A percentile compares a stretch with the other conserved stretches of the same genome.
These are phyloP conservation scores for Nothopassalora personata DNA, from an alignment of 2,329 filamentous ascomycete genomes.

Conservation along the genomic window DNA sequence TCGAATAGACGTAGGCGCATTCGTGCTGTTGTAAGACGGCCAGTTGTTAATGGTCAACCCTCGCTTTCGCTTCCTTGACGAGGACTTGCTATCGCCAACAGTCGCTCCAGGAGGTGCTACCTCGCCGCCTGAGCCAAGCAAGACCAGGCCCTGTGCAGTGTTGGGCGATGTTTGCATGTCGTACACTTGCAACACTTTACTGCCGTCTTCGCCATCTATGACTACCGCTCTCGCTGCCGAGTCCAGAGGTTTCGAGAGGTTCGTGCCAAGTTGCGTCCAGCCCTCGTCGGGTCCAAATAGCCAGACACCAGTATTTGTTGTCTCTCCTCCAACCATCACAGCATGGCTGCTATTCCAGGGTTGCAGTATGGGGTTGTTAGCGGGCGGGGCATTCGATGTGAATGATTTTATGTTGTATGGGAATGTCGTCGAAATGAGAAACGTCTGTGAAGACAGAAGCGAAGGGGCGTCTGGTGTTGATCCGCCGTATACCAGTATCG, in stretches of 20 bases:
- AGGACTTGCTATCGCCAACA: constrained; percentile 33
- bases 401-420: constrained; percentile 61
- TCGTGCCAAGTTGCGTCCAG: constrained; percentile 64
- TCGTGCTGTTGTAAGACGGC: constrained; percentile 71
- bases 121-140: constrained; percentile 57
- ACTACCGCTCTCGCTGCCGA: constrained; percentile 48
- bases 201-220: constrained; percentile 67
- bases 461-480: constrained; percentile 54
- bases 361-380: constrained; percentile 65
- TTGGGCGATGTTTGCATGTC: constrained; percentile 72
- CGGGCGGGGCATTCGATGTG: constrained; percentile 56
- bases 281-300: constrained; percentile 59
- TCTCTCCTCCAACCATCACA: constrained; percentile 67
- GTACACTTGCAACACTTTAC: constrained; percentile 73
- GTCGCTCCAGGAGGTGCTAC: constrained; percentile 45
- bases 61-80: constrained; percentile 39
- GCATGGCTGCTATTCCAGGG: constrained; percentile 67
- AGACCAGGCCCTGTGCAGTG: constrained; percentile 61
- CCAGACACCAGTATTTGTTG: constrained; percentile 63
- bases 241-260: constrained; percentile 48
- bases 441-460: constrained; percentile 65
- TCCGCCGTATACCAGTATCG: constrained; percentile 77
- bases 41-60: constrained; percentile 59
- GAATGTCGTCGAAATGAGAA: constrained; percentile 60
- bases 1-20: constrained; percentile 62